A percentile compares a stretch with the other conserved stretches of the same genome.
These are phyloP conservation scores for Termitomyces sp. DNA, from an alignment of 768 basidiomycete genomes.

Conservation along the genomic window DNA sequence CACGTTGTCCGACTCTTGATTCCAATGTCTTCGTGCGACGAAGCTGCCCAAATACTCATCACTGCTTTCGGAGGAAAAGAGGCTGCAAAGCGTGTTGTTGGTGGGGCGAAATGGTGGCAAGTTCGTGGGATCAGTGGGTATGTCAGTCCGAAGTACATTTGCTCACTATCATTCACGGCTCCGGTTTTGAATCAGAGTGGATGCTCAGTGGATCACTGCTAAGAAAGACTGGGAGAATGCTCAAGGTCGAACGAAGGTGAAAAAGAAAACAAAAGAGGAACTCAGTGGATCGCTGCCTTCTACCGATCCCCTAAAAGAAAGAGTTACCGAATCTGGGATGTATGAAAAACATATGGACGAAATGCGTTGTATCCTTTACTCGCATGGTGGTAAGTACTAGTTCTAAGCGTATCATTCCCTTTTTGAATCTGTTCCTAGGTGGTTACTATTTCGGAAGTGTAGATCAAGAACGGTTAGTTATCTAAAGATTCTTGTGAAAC, in stretches of 20 bases:
- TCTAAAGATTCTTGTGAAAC: not conserved
- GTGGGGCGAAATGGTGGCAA: slow-evolving; percentile 98
- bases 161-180: not conserved
- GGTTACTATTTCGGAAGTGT: slow-evolving; percentile 85
- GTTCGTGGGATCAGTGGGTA: slow-evolving; percentile 80
- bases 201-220: slow-evolving; percentile 84
- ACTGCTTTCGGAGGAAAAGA: slow-evolving; percentile 83
- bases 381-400: slow-evolving; percentile 59
- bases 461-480: slow-evolving; percentile 61
- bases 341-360: slow-evolving; percentile 75
- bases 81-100: slow-evolving; percentile 61
- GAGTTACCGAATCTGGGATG: slow-evolving; percentile 22
- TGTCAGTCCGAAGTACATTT: slow-evolving; percentile 9
- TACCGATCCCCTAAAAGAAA: slow-evolving; percentile 7
- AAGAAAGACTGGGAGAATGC: slow-evolving; percentile 79
- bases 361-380: slow-evolving; percentile 78
- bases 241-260: slow-evolving; percentile 50
- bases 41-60: slow-evolving; percentile 69
- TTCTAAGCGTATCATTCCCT: not conserved
- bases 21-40: slow-evolving; percentile 70
- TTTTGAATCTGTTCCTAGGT: slow-evolving; percentile 29
- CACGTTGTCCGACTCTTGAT: slow-evolving; percentile 66
- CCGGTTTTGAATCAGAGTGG: slow-evolving; percentile 42
- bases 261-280: slow-evolving; percentile 25
- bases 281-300: not conserved